These are phyloP conservation scores for Dendrobium officinale DNA, from an alignment of 106 monocot genomes.

Conservation along the genomic window DNA sequence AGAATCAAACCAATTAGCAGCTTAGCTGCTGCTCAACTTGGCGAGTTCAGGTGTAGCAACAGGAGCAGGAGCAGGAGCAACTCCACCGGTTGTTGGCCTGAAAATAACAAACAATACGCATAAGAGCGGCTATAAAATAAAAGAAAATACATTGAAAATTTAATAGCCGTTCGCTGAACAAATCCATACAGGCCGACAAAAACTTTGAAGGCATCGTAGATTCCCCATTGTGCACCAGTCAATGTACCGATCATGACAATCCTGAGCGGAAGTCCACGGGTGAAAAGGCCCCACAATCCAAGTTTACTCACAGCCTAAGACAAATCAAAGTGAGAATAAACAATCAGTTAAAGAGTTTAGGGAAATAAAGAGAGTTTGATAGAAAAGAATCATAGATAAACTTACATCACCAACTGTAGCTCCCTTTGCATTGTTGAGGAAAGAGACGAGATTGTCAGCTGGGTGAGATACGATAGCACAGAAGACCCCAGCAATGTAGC, in stretches of 20 bases:
- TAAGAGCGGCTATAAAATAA: not conserved
- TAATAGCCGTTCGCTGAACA: not conserved
- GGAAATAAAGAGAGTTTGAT: not conserved
- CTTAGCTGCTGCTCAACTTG: not conserved
- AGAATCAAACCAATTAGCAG: not conserved
- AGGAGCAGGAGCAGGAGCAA: conserved; percentile 14
- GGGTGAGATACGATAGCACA: conserved; percentile 63
- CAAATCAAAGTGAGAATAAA: not conserved
- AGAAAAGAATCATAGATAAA: not conserved
- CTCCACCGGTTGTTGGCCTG: conserved; percentile 29
- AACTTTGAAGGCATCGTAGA: conserved; percentile 36
- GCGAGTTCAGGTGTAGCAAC: not conserved
- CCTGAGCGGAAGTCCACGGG: conserved; percentile 30
- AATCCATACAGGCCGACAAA: conserved; percentile 29
- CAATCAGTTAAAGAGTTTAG: not conserved
- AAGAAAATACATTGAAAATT: not conserved
- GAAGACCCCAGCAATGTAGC: conserved; percentile 51
- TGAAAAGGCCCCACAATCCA: conserved; percentile 26
- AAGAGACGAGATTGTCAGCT: conserved; percentile 65
- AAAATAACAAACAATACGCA: not conserved
- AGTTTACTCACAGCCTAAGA: conserved; percentile 30
- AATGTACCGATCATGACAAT: conserved; percentile 35
- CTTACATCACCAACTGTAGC: conserved; percentile 64
- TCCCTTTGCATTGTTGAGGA: conserved; percentile 60
- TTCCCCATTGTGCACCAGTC: conserved; percentile 32